phyloP scores from a whole-genome alignment of 768 basidiomycete species.

The Agrocybe praecox region DNA sequence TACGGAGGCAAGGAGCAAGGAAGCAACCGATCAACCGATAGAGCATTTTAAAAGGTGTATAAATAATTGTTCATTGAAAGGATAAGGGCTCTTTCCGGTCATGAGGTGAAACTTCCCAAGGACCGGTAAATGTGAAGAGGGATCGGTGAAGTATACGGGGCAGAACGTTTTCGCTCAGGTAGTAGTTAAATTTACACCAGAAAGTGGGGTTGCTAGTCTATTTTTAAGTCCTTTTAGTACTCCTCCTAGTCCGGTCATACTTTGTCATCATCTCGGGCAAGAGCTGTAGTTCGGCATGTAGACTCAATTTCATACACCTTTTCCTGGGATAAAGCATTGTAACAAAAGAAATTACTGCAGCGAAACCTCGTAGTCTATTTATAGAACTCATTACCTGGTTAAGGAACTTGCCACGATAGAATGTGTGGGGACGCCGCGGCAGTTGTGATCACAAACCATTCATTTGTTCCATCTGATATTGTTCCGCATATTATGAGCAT shows the following conservation, averaged over 20 bases:
- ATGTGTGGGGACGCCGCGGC: too few species aligned
- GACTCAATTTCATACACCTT: too few species aligned
- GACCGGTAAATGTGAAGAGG: background rate
- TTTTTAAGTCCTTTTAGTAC: background rate
- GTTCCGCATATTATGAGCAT: too few species aligned
- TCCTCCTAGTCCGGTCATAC: background rate
- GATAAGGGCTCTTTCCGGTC: background rate
- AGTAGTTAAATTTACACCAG: background rate
- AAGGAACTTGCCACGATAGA: too few species aligned
- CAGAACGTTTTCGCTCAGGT: background rate
- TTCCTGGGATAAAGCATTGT: too few species aligned
- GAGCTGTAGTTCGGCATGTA: too few species aligned
- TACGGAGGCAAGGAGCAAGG: conserved; percentile 5
- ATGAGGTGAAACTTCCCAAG: background rate
- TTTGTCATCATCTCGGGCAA: too few species aligned
- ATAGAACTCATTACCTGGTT: too few species aligned
- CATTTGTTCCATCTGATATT: too few species aligned
- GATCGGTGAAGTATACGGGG: background rate
- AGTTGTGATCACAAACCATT: too few species aligned
- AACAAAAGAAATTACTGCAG: too few species aligned
- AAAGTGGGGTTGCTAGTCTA: background rate
- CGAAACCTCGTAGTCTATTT: too few species aligned
- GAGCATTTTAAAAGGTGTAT: background rate
- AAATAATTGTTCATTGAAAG: background rate
- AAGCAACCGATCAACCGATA: background rate